Base-by-base conservation (phyloP, 441 rosid species). In the Pelargonium exstipulatum region DNA sequence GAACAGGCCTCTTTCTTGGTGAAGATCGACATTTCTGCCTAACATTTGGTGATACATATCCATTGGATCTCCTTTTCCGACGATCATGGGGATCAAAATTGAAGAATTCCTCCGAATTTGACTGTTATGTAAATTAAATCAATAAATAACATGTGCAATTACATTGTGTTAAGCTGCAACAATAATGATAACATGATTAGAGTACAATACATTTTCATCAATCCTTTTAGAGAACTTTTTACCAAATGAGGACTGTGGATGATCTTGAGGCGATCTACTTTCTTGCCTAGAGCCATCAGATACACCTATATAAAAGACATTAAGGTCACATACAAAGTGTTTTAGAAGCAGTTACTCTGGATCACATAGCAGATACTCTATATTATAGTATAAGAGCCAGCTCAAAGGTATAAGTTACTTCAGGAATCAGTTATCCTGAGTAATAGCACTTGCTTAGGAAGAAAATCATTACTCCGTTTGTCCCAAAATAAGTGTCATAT, bases 181-280 rank as follows among this genome's bases (percentile, higher is more conserved):
- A 64, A 70, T 72, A 62, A 64, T 60, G 64, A 63, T 74, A 55
- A 37, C 20, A 66, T 35, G 24, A 64, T 37, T 43, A 46, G 26
- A 66, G 68, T 69, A 76, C 69, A 83, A 76, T 86, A 89, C 97
- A 62, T 83, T 78, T 9, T 72, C 79, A 40, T 82, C 91, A 69
- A 85, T 70, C 80, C 69, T 83, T 70, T 71, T 78, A 72, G 69
- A 63, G 71, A 89, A 85, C 68, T 64, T 24, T 62, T 74, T 26
- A 69, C 83, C 69, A 77, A 88, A 89, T n/a, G 83, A 74, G 18
- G 90, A 79, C 63, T 76, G 80, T n/a, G 80, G 63, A 64, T 70
- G 72, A 62, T 72, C 83, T 69, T 77, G 75, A 42, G 78, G 66
- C 72, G 76, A 72, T 73, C 78, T 37, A 76, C 66, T 64, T 73